Conservation (phyloP, 1,284 basidiomycete genomes). For the Peniophora sp. region DNA sequence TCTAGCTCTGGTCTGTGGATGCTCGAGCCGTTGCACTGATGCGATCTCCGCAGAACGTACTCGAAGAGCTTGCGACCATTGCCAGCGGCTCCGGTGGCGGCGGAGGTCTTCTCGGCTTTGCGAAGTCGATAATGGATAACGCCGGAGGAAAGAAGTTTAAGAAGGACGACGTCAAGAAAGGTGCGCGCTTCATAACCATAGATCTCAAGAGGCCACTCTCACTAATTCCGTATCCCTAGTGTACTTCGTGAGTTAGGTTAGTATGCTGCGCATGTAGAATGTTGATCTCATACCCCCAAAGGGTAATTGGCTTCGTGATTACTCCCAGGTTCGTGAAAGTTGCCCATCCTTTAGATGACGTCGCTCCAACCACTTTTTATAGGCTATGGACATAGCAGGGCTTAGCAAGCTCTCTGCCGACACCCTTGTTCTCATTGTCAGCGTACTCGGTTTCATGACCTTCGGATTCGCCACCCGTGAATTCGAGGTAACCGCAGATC, state of each 20-base stretch:
- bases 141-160: constrained; percentile 51
- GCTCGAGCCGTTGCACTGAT: no score
- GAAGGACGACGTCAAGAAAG: constrained; percentile 48
- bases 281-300: constrained; percentile 14
- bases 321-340: constrained; percentile 36
- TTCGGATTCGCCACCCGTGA: constrained; percentile 70
- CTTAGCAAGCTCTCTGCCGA: constrained; percentile 53
- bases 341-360: constrained; percentile 14
- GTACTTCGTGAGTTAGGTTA: constrained; percentile 63
- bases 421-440: constrained; percentile 66
- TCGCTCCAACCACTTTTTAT: constrained; percentile 12
- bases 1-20: no score
- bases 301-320: constrained; percentile 62
- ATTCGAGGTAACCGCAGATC: constrained; percentile 76
- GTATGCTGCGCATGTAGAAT: neutral
- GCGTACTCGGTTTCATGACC: constrained; percentile 64
- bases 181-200: no score
- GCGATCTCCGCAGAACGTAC: constrained; percentile 31
- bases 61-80: constrained; percentile 49
- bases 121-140: constrained; percentile 34
- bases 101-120: constrained; percentile 40
- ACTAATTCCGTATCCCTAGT: constrained; percentile 18
- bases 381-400: constrained; percentile 78
- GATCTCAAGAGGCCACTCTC: no score
- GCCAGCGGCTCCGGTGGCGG: constrained; percentile 40